Evolutionary conservation across 1,284 basidiomycete species (phyloP).

Genomic region (Irpex sp.): DNA sequence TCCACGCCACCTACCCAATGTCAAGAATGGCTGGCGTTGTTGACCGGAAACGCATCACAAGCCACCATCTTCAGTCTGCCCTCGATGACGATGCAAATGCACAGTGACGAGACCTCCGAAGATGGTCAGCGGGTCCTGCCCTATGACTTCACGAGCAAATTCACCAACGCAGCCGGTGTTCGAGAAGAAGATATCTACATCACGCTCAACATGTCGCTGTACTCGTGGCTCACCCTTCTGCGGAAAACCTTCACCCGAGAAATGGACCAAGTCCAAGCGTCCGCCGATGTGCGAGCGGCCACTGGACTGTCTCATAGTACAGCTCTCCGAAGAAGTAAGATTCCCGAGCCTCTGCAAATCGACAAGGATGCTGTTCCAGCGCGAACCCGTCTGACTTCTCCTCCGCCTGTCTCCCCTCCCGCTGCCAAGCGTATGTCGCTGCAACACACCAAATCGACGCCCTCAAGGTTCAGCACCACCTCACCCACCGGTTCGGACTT

Average conservation of each 20-base stretch:
- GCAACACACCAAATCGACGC: slow-evolving; percentile 2
- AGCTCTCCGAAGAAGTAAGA: slow-evolving; percentile 19
- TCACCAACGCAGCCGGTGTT: slow-evolving; percentile 43
- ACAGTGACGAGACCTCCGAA: slow-evolving; percentile 50
- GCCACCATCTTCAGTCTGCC: slow-evolving; percentile 74
- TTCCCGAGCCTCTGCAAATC: slow-evolving; percentile 11
- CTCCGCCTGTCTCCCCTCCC: neutral
- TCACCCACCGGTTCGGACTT: slow-evolving; percentile 3
- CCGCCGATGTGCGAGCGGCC: slow-evolving; percentile 42
- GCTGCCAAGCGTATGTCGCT: neutral
- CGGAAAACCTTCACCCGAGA: slow-evolving; percentile 69
- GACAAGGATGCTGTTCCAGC: neutral
- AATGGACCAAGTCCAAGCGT: slow-evolving; percentile 63
- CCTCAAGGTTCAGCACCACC: neutral
- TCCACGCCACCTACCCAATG: slow-evolving; percentile 27
- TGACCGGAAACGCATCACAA: slow-evolving; percentile 54
- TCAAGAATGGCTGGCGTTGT: slow-evolving; percentile 47
- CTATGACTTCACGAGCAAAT: slow-evolving; percentile 73
- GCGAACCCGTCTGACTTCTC: neutral
- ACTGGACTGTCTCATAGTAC: slow-evolving; percentile 10
- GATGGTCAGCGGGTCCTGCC: slow-evolving; percentile 38
- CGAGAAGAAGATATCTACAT: slow-evolving; percentile 53
- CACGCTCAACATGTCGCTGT: slow-evolving; percentile 73
- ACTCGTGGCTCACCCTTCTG: slow-evolving; percentile 72
- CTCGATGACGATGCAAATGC: slow-evolving; percentile 75